phyloP scores from a whole-genome alignment of 2,329 filamentous ascomycete species.

The Fusarium chaquense region DNA sequence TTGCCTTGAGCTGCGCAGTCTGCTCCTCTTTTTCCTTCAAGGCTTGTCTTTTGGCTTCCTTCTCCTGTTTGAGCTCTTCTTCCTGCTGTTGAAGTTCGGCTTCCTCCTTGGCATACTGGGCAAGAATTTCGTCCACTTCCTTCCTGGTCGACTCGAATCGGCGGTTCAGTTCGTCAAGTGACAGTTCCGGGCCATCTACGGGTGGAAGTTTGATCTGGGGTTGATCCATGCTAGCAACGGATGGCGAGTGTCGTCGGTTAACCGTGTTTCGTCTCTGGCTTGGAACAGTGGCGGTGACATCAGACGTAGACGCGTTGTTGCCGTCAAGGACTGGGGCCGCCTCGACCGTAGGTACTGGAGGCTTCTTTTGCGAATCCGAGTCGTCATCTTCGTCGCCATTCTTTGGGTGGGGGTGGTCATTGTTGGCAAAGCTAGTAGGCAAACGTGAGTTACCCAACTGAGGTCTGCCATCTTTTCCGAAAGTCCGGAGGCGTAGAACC shows the following conservation, averaged over 20 bases:
- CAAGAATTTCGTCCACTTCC: conserved; percentile 84
- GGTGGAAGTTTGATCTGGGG: conserved; percentile 58
- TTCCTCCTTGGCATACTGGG: conserved; percentile 77
- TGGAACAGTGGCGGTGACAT: conserved; percentile 63
- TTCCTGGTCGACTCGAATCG: conserved; percentile 82
- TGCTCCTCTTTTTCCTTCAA: conserved; percentile 92
- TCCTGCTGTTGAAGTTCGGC: conserved; percentile 75
- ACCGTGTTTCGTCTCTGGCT: conserved; percentile 65
- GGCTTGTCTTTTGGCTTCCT: conserved; percentile 80
- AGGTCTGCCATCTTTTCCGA: conserved; percentile 72
- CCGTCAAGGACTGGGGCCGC: conserved; percentile 71
- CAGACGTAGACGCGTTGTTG: conserved; percentile 71
- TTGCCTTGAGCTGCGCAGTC: conserved; percentile 84
- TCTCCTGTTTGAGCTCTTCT: conserved; percentile 78
- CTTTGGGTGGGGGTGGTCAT: conserved; percentile 60
- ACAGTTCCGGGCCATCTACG: conserved; percentile 70
- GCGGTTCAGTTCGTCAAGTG: conserved; percentile 82
- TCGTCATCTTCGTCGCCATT: conserved; percentile 59
- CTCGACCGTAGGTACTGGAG: conserved; percentile 69
- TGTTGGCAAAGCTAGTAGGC: conserved; percentile 66
- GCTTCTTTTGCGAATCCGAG: conserved; percentile 60
- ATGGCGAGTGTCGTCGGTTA: conserved; percentile 82
- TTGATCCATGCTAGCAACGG: conserved; percentile 69
- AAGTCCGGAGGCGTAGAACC: conserved; percentile 86
- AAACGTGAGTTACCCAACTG: conserved; percentile 67